Conservation (phyloP, 1,139 yeast genomes). For the Wickerhamomyces sp. region DNA sequence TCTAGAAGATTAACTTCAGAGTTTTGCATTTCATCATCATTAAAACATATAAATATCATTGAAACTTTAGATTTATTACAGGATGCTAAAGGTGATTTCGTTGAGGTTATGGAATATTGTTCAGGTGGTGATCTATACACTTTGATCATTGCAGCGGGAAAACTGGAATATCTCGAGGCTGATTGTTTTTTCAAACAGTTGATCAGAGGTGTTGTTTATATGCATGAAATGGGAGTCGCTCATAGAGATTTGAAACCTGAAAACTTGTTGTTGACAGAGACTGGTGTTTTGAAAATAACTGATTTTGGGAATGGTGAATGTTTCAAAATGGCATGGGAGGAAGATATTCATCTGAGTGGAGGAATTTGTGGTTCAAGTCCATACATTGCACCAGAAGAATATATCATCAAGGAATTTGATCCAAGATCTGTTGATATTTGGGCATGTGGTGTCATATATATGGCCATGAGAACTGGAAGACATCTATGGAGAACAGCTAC, state of each 20-base stretch:
- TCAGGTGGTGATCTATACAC: constrained; percentile 93
- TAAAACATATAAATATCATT: constrained; percentile 76
- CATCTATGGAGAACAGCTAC: constrained; percentile 89
- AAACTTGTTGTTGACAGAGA: constrained; percentile 72
- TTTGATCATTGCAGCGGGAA: constrained; percentile 77
- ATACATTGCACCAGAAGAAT: constrained; percentile 96
- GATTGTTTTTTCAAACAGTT: constrained; percentile 94
- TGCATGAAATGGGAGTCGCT: constrained; percentile 97
- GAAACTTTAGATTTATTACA: constrained; percentile 81
- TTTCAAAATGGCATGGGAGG: constrained; percentile 96
- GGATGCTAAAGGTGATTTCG: constrained; percentile 88
- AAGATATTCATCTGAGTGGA: constrained; percentile 71
- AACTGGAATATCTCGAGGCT: constrained; percentile 80
- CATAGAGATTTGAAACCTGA: constrained; percentile 96
- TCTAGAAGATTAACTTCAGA: constrained; percentile 75
- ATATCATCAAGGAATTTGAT: constrained; percentile 68
- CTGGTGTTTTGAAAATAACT: constrained; percentile 80
- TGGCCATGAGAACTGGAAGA: constrained; percentile 98
- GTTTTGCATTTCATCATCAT: constrained; percentile 77
- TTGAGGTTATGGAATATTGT: constrained; percentile 96
- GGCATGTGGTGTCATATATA: constrained; percentile 95
- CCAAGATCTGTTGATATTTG: constrained; percentile 91
- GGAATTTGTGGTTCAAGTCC: constrained; percentile 91
- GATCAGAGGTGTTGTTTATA: constrained; percentile 84
- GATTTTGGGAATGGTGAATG: constrained; percentile 97